Percentiles rank a stretch among this genome's conserved stretches.
phyloP scores from a whole-genome alignment of 2,329 filamentous ascomycete species.

The Calonectria ilicicola region DNA sequence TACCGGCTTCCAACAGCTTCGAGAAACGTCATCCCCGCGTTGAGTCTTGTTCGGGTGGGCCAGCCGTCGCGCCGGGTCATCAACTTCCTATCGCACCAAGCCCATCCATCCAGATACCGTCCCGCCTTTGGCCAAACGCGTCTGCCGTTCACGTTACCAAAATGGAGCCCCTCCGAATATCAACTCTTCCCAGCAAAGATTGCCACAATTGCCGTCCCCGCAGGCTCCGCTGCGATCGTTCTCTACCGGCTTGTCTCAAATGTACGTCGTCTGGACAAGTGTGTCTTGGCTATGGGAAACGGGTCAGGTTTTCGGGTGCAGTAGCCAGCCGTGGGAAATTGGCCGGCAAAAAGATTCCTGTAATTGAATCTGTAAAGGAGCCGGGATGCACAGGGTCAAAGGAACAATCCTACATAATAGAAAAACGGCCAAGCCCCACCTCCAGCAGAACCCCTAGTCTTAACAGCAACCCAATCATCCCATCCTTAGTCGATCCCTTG shows the following conservation, averaged over 20 bases:
- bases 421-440: slow-evolving; percentile 27
- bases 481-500: slow-evolving; percentile 55
- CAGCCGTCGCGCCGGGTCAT: not conserved
- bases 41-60: not conserved
- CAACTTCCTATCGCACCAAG: not conserved
- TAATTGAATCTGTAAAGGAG: slow-evolving; percentile 17
- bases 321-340: slow-evolving; percentile 56
- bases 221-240: slow-evolving; percentile 64
- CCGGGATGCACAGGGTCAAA: not conserved
- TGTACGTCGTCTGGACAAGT: slow-evolving; percentile 59
- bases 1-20: not conserved
- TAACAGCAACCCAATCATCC: slow-evolving; percentile 39
- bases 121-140: not conserved
- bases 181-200: slow-evolving; percentile 38
- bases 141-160: too few species aligned
- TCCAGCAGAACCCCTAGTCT: not conserved
- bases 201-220: slow-evolving; percentile 67
- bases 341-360: slow-evolving; percentile 47
- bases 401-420: slow-evolving; percentile 16
- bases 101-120: not conserved
- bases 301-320: slow-evolving; percentile 64
- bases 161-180: not conserved
- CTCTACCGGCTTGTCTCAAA: slow-evolving; percentile 63
- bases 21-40: not conserved
- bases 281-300: slow-evolving; percentile 65